These are phyloP conservation scores for Phytopythium mirpurense DNA, from an alignment of 352 stramenopile genomes.

Conservation along the genomic window DNA sequence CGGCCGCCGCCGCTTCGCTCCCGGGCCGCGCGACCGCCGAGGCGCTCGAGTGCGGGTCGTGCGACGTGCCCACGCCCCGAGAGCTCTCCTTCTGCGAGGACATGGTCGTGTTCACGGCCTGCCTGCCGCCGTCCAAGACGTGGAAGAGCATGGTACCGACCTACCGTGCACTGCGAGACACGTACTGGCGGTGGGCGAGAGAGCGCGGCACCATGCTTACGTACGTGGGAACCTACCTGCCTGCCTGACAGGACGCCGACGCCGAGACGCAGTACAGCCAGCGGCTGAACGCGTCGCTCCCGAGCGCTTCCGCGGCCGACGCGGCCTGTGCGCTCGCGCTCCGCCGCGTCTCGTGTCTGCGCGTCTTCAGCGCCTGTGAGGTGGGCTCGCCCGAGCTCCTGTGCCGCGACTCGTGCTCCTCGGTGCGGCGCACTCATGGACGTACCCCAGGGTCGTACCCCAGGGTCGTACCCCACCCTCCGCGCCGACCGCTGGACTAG, in stretches of 20 bases:
- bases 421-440: neutral
- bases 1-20: neutral
- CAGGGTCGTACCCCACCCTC: too few relatives aligned
- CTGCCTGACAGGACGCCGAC: conserved; percentile 23
- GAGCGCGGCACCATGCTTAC: neutral
- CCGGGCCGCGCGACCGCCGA: neutral
- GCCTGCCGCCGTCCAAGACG: conserved; percentile 41
- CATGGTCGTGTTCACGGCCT: conserved; percentile 53
- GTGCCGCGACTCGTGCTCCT: conserved; percentile 42
- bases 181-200: neutral
- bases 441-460: neutral
- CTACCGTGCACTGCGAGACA: neutral
- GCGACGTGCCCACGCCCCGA: conserved; percentile 39
- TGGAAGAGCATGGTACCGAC: conserved; percentile 21
- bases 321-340: conserved; percentile 32
- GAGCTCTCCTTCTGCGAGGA: conserved; percentile 49
- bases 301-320: neutral
- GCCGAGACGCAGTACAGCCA: conserved; percentile 28
- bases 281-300: conserved; percentile 20
- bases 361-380: conserved; percentile 66
- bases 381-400: conserved; percentile 55
- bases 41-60: conserved; percentile 32
- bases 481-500: too few relatives aligned
- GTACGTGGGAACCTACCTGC: neutral
- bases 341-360: conserved; percentile 44